Base-by-base conservation (phyloP, 805 yeast genomes). In the Teunomyces cretensis region DNA sequence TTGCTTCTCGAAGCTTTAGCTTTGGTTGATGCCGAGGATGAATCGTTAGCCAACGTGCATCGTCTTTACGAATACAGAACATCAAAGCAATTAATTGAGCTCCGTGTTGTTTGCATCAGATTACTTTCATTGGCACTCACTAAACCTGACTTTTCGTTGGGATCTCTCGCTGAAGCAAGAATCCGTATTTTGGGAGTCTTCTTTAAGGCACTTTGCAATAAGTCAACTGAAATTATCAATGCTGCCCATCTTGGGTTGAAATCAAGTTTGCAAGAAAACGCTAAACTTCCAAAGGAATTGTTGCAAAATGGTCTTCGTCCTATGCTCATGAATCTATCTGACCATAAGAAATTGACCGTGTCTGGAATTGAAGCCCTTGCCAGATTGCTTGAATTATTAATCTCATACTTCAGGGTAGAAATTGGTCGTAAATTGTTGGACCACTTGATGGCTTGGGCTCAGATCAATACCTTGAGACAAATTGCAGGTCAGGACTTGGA, bases 21-120 rank as follows among this genome's bases (percentile, higher is more conserved):
- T 0, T 70, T 94, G 40, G 97, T 94, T 6, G 99, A 94, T 67
- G 98, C 99, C 0, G 99, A 94, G 46, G 99, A 94, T 62, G 97
- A 92, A 56, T 88, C 96, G 2, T 72, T 95, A 50, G 89, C 96
- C 0, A 88, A 90, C 50, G 87, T 89, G 0, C 95, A 88, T 56
- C 77, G 94, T 30, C 81, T 89, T 1, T 79, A 87, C 38, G 99
- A 94, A 58, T 84, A 90, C 58, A 78, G 89, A 45, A 91, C 97
- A 0, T 77, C 96, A 0, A 92, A 88, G 58, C 97, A 92, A 56
- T 73, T 95, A 43, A 83, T 90, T 3, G 89, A 88, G 53, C 67
- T 95, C 33, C 75, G 99, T 44, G 94, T 94, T 24, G 96, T 89
- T 2, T 94, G 99, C 60, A 88, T 94, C 47, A 81, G 80, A 48